phyloP scores from a whole-genome alignment of 306 rosid genomes.

The Lathyrus aphaca region DNA sequence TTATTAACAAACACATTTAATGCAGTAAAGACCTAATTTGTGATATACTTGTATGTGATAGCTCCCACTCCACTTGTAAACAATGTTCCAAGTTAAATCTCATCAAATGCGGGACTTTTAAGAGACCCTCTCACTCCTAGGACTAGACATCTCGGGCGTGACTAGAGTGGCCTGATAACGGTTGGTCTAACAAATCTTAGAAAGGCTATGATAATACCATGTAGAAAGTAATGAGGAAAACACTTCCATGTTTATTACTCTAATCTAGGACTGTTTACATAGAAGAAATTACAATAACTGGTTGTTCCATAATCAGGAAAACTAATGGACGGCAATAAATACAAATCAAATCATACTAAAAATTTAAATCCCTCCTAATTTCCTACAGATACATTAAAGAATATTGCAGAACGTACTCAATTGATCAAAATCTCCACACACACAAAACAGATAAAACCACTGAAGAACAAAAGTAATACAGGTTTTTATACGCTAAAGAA shows the following conservation, averaged over 20 bases:
- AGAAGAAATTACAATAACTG: not conserved
- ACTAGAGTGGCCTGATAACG: not conserved
- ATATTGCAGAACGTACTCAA: not conserved
- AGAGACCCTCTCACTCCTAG: not conserved
- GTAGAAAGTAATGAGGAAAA: not conserved
- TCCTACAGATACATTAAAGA: not conserved
- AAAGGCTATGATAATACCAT: not conserved
- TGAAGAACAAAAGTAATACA: not conserved
- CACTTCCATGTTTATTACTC: not conserved
- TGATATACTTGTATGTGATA: not conserved
- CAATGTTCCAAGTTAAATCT: not conserved
- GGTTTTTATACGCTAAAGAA: slow-evolving; percentile 5
- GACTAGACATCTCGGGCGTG: not conserved
- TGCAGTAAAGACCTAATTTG: slow-evolving; percentile 11
- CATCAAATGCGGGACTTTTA: not conserved
- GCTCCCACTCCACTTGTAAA: slow-evolving; percentile 2
- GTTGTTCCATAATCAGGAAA: not conserved
- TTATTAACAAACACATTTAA: not conserved
- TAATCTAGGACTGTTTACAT: not conserved
- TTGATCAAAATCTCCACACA: slow-evolving; percentile 9
- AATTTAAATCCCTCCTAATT: not conserved
- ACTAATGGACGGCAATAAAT: not conserved
- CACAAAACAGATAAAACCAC: not conserved
- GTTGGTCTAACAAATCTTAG: not conserved
- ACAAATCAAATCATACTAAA: not conserved